Base-by-base conservation (phyloP, 2,329 filamentous ascomycete genomes). In the Fusarium pseudonygamai region DNA sequence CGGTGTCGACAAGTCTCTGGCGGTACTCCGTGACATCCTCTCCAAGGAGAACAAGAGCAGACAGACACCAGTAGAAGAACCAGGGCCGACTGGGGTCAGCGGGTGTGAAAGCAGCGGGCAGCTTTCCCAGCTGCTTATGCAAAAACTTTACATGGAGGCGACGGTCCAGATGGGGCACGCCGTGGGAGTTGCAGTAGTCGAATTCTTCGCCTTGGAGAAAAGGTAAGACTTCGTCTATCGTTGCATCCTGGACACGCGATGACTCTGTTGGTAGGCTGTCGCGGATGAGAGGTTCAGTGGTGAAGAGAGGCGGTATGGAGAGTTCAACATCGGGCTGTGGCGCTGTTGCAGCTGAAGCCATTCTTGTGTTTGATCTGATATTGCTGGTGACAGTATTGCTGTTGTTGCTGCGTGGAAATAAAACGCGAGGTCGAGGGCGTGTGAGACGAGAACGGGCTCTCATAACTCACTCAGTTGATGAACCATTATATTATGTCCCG, bases 21-120 rank as follows among this genome's bases (percentile, higher is more conserved):
- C 92, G 89, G 81, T 94, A 96, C 43, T 90, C 82, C 37, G 83
- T 82, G 53, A 89, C 85, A 80, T 97, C 93, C 79, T 95, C 90
- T 53, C 94, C 95, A 56, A 99, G 84, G 39, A 95, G 86, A 32
- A 88, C 86, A 73, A 99, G 85, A 6, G 90, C 94, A 39, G 92
- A 90, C 60, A 98, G 85, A 60, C 90, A 93, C 96, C 96, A 99
- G 84, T 98, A 98, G 73, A 97, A 87, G 78, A 97, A 89, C 96
- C 96, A 99, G 15, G 96, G 95, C 62, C 96, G 87, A 79, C 93
- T 95, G 37, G 96, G 92, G 85, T 99, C 96, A 75, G 95, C 89
- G 55, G 87, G 87, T 59, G 92, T 90, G 82, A 93, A 97, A 7
- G 85, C 85, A 13, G 88, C 84, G 1, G 96, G 94, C 69, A 97